A percentile compares a stretch with the other conserved stretches of the same genome.
Conservation (phyloP, 306 rosid species). For the Calophaca sinica region DNA sequence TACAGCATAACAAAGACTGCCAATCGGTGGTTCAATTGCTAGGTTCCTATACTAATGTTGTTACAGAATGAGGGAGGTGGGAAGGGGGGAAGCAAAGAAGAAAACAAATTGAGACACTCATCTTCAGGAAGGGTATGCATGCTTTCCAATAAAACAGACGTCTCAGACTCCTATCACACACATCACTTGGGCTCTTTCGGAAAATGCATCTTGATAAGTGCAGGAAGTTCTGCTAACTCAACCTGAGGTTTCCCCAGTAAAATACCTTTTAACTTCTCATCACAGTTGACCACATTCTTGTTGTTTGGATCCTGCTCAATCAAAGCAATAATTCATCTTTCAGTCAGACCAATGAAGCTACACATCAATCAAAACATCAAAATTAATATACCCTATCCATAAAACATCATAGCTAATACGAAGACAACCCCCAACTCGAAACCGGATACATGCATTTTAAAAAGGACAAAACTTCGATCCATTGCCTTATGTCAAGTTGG, state of each 20-base stretch:
- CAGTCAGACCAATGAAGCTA: slow-evolving; percentile 24
- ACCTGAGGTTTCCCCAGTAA: slow-evolving; percentile 79
- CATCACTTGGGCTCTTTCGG: slow-evolving; percentile 76
- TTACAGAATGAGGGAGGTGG: background rate
- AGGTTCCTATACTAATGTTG: slow-evolving; percentile 37
- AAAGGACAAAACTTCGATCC: no score
- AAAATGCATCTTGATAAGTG: slow-evolving; percentile 85
- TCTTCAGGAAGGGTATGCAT: slow-evolving; percentile 15
- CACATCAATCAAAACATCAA: background rate
- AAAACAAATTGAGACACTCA: slow-evolving; percentile 43
- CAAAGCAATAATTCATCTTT: slow-evolving; percentile 40
- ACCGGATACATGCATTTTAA: background rate
- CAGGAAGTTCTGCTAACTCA: slow-evolving; percentile 87
- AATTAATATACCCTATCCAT: slow-evolving; percentile 13
- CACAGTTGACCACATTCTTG: slow-evolving; percentile 89
- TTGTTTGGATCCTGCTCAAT: slow-evolving; percentile 74
- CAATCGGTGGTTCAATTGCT: slow-evolving; percentile 22
- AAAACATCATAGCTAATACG: slow-evolving; percentile 23
- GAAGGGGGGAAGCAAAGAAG: background rate
- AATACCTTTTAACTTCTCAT: slow-evolving; percentile 73
- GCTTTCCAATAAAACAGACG: slow-evolving; percentile 8
- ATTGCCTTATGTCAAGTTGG: no score
- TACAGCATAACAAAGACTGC: slow-evolving; percentile 9
- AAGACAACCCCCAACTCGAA: slow-evolving; percentile 1
- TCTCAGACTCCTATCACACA: slow-evolving; percentile 27